A percentile compares a stretch with the other conserved stretches of the same genome.
phyloP scores from a whole-genome alignment of 2,329 filamentous ascomycete species.

The Mariannaea sp. region DNA sequence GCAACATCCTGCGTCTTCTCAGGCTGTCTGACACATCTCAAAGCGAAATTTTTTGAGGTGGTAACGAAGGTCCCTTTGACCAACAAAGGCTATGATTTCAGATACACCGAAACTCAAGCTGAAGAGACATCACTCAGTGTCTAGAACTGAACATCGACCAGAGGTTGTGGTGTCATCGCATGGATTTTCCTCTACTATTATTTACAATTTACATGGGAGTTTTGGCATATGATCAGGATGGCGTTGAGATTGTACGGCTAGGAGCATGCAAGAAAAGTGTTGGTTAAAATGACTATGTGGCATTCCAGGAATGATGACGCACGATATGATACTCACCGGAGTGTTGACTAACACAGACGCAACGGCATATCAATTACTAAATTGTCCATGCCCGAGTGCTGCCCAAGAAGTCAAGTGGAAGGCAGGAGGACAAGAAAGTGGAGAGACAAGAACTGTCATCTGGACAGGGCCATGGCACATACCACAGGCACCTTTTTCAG shows the following conservation, averaged over 20 bases:
- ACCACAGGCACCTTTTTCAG: conserved; percentile 1
- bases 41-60: conserved; percentile 26
- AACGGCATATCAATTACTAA: conserved; percentile 1
- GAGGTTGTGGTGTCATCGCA: conserved; percentile 32
- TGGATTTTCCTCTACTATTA: conserved; percentile 24
- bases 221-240: conserved; percentile 22
- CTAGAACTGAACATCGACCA: conserved; percentile 14
- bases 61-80: conserved; percentile 27
- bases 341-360: conserved; percentile 1
- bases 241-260: conserved; percentile 13
- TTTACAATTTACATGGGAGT: conserved; percentile 15
- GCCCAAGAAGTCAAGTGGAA: not conserved
- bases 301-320: conserved; percentile 11
- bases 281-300: conserved; percentile 19
- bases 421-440: not conserved
- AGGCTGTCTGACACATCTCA: conserved; percentile 40
- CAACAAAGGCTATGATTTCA: conserved; percentile 20
- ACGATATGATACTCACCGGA: not conserved
- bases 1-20: conserved; percentile 40
- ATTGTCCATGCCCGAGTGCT: not conserved
- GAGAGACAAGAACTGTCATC: not conserved
- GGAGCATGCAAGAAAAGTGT: not conserved
- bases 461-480: conserved; percentile 4
- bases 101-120: conserved; percentile 30
- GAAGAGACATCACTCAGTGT: conserved; percentile 13